phyloP scores from a whole-genome alignment of 2,329 filamentous ascomycete species.

The Elsinoe ampelina region DNA sequence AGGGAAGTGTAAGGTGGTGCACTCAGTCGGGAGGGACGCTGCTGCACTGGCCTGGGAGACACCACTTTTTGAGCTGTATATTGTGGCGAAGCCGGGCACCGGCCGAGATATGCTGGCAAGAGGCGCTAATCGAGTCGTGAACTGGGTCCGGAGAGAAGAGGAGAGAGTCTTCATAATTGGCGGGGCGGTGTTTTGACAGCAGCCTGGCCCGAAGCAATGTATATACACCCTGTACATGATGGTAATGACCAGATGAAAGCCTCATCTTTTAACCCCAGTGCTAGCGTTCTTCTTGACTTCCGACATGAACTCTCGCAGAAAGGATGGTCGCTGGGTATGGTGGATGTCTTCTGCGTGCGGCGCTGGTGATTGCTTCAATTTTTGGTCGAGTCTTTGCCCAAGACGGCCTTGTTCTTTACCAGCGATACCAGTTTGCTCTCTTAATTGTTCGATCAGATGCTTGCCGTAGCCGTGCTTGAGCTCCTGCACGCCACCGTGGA shows the following conservation, averaged over 20 bases:
- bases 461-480: conserved; percentile 35
- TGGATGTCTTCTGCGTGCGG: neutral
- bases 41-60: conserved; percentile 86
- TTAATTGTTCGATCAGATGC: conserved; percentile 47
- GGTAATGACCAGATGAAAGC: neutral
- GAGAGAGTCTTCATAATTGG: conserved; percentile 94
- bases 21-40: conserved; percentile 63
- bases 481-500: conserved; percentile 39
- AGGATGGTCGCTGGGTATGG: neutral
- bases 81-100: conserved; percentile 68
- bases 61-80: conserved; percentile 86
- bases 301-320: neutral
- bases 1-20: conserved; percentile 76
- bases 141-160: conserved; percentile 87
- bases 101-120: conserved; percentile 61
- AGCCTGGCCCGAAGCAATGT: neutral
- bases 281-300: conserved; percentile 2
- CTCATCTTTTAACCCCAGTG: neutral
- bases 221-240: conserved; percentile 4
- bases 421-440: conserved; percentile 27
- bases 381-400: neutral
- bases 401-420: neutral
- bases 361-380: neutral
- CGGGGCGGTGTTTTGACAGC: conserved; percentile 62
- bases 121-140: conserved; percentile 78